Percentiles rank a stretch among this genome's conserved stretches.
Conservation (phyloP, 2,329 filamentous ascomycete species). For the Fusarium chlamydosporum region DNA sequence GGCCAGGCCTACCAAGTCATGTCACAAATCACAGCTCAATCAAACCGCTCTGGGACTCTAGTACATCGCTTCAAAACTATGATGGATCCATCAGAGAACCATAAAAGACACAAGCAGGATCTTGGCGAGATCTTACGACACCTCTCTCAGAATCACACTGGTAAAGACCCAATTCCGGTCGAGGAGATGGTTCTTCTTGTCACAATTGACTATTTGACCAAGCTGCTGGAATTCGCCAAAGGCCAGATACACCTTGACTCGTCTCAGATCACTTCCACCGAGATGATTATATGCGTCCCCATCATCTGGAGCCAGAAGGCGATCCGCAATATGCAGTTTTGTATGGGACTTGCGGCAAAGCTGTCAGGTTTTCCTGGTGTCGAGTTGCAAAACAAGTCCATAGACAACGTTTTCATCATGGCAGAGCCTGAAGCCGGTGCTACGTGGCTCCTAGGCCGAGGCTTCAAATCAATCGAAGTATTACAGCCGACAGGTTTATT, state of each 20-base stretch:
- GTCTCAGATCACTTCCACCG: background rate
- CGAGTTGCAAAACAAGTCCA: background rate
- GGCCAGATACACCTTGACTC: no score
- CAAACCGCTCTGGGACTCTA: background rate
- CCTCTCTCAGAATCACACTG: background rate
- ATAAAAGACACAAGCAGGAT: background rate
- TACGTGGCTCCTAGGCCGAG: background rate
- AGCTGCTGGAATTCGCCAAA: background rate
- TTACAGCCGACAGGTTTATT: no score
- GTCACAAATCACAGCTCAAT: background rate
- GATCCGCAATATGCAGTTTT: conserved; percentile 10
- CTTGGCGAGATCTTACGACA: background rate
- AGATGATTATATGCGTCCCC: conserved; percentile 17
- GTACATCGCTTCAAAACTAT: conserved; percentile 10
- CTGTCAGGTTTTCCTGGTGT: conserved; percentile 5
- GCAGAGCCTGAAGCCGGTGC: conserved; percentile 24
- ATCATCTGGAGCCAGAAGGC: conserved; percentile 6
- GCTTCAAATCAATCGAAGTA: no score
- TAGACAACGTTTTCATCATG: conserved; percentile 13
- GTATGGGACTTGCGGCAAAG: background rate
- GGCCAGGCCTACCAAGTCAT: background rate
- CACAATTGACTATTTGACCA: conserved; percentile 5
- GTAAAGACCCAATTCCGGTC: background rate
- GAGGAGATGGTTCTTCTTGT: background rate
- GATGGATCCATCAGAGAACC: background rate